Evolutionary conservation across 2,329 filamentous ascomycete species (phyloP).

Genomic region (Scorias spongiosa): DNA sequence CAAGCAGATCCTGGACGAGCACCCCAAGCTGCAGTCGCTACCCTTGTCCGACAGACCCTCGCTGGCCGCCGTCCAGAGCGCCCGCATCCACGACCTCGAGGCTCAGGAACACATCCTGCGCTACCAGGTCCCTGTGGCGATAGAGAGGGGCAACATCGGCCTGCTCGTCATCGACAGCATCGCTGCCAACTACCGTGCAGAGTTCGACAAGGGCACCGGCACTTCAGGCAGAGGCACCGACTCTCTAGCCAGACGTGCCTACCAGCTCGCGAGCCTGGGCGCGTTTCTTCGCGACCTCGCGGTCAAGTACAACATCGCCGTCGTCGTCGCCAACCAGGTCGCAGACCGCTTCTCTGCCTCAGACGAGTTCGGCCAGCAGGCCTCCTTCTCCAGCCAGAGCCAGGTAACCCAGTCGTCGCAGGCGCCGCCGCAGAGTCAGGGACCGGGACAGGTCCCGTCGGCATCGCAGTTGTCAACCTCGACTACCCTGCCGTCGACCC

Average conservation of each 20-base stretch:
- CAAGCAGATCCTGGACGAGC: constrained; percentile 55
- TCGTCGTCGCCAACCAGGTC: constrained; percentile 92
- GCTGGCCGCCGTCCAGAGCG: constrained; percentile 62
- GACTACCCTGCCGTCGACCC: constrained; percentile 24
- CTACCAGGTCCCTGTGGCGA: constrained; percentile 79
- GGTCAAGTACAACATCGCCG: constrained; percentile 55
- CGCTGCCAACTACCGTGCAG: constrained; percentile 87
- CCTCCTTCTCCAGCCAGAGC: constrained; percentile 4
- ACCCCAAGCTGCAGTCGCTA: constrained; percentile 43
- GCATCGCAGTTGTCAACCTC: constrained; percentile 11
- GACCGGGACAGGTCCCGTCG: background rate
- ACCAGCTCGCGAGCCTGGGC: constrained; percentile 64
- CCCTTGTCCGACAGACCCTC: constrained; percentile 38
- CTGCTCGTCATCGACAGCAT: constrained; percentile 82
- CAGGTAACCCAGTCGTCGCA: constrained; percentile 5
- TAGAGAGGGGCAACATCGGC: constrained; percentile 60
- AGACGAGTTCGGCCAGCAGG: constrained; percentile 4
- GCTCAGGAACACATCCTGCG: constrained; percentile 88
- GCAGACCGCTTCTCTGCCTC: constrained; percentile 59
- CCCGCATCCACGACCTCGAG: constrained; percentile 77
- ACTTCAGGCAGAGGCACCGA: constrained; percentile 15
- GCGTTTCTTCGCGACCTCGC: constrained; percentile 63
- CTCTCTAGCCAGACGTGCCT: constrained; percentile 61
- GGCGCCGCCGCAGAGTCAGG: background rate
- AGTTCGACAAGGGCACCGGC: constrained; percentile 48